phyloP scores from a whole-genome alignment of 805 yeast genomes.

The Sporopachydermia lactativora region DNA sequence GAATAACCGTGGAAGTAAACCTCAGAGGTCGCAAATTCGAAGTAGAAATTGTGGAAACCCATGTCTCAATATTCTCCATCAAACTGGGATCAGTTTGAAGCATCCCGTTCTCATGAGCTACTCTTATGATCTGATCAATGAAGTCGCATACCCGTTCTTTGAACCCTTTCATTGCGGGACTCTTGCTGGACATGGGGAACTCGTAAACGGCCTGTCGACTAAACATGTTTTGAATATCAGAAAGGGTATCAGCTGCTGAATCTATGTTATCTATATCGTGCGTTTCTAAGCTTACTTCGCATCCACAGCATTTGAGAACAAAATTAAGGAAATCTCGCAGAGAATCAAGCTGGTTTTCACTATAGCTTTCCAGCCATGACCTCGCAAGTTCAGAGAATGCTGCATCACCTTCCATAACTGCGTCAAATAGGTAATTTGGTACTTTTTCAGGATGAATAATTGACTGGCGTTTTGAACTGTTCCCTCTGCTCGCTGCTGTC shows the following conservation, averaged over 20 bases:
- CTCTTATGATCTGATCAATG: constrained; percentile 33
- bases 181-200: constrained; percentile 47
- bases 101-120: constrained; percentile 48
- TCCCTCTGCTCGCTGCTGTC: constrained; percentile 6
- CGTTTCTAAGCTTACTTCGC: constrained; percentile 46
- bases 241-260: constrained; percentile 58
- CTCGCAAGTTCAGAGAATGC: constrained; percentile 38
- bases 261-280: constrained; percentile 67
- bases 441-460: constrained; percentile 17
- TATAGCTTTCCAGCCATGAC: constrained; percentile 45
- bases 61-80: constrained; percentile 44
- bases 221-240: constrained; percentile 54
- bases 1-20: constrained; percentile 44
- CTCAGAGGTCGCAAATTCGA: constrained; percentile 60
- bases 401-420: constrained; percentile 32
- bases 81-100: constrained; percentile 31
- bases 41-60: constrained; percentile 66
- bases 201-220: constrained; percentile 50
- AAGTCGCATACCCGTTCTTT: constrained; percentile 42
- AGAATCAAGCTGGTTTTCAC: constrained; percentile 29
- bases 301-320: constrained; percentile 58
- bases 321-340: constrained; percentile 55
- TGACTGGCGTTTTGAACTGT: constrained; percentile 7
- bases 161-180: constrained; percentile 32
- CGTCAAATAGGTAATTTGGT: constrained; percentile 35